phyloP scores from a whole-genome alignment of 2,329 filamentous ascomycete genomes.

The Claviceps sp. region DNA sequence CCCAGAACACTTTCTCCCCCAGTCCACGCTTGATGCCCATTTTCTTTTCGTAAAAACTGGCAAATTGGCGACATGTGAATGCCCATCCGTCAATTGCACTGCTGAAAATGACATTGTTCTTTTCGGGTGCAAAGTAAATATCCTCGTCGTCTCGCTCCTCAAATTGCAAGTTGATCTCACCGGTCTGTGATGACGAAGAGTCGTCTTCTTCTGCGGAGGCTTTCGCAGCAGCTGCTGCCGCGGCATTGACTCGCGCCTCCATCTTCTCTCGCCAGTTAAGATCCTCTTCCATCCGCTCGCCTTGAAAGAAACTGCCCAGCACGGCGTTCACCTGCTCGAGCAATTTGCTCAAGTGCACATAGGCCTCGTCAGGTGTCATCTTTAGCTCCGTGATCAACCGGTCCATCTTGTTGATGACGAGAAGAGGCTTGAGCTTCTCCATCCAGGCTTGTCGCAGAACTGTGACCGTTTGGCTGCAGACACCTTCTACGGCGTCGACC shows the following conservation, averaged over 20 bases:
- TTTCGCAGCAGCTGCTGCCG: constrained; percentile 50
- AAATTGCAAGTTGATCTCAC: constrained; percentile 46
- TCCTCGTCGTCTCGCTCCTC: constrained; percentile 92
- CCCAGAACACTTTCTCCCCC: constrained; percentile 92
- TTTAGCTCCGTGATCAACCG: constrained; percentile 85
- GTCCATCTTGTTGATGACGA: constrained; percentile 98
- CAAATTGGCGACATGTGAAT: constrained; percentile 91
- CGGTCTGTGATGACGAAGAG: constrained; percentile 36
- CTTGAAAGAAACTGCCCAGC: constrained; percentile 93
- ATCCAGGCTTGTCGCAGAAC: constrained; percentile 90
- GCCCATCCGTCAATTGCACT: constrained; percentile 99
- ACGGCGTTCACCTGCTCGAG: constrained; percentile 96
- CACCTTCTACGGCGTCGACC: constrained; percentile 92
- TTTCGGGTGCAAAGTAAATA: constrained; percentile 94
- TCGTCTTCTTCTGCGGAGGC: constrained; percentile 40
- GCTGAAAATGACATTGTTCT: constrained; percentile 98
- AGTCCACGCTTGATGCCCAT: constrained; percentile 80
- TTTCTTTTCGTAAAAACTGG: constrained; percentile 88
- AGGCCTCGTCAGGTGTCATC: constrained; percentile 83
- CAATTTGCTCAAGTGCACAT: constrained; percentile 75
- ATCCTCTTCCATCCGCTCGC: constrained; percentile 97
- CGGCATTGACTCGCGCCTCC: constrained; percentile 69
- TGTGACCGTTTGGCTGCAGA: constrained; percentile 96
- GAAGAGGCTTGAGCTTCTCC: constrained; percentile 84
- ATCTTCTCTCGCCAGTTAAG: constrained; percentile 89